These are phyloP conservation scores for Talaromyces ruber DNA, from an alignment of 495 filamentous ascomycete species.

Conservation along the genomic window DNA sequence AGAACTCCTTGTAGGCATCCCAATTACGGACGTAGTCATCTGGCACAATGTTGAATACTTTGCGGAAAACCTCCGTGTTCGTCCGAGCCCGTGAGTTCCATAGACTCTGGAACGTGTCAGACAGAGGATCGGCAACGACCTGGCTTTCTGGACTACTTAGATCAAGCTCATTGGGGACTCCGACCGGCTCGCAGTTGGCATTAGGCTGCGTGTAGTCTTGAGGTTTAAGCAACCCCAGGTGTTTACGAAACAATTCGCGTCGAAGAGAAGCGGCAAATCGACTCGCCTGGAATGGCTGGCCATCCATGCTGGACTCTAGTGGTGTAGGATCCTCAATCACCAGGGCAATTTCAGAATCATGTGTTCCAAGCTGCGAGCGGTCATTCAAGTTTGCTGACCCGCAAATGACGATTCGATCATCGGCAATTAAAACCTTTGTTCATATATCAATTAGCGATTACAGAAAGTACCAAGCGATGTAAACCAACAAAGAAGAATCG, in stretches of 20 bases:
- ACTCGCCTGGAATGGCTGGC: constrained; percentile 57
- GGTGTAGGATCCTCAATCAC: constrained; percentile 69
- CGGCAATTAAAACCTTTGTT: constrained; percentile 70
- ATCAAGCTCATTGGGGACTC: constrained; percentile 70
- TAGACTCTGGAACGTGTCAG: constrained; percentile 52
- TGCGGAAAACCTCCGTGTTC: constrained; percentile 81
- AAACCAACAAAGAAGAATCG: background rate
- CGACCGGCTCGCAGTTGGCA: constrained; percentile 69
- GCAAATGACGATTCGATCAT: constrained; percentile 81
- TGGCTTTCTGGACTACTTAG: constrained; percentile 67
- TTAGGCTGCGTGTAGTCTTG: constrained; percentile 57
- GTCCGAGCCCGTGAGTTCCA: constrained; percentile 66
- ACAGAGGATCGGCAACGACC: constrained; percentile 67
- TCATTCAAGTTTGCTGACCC: constrained; percentile 95
- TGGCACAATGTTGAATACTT: constrained; percentile 83
- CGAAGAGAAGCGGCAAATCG: constrained; percentile 80
- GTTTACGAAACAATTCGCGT: constrained; percentile 81
- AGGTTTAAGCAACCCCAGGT: constrained; percentile 72
- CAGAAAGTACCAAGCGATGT: background rate
- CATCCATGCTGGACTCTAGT: constrained; percentile 63
- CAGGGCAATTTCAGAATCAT: constrained; percentile 81
- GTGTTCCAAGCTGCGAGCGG: constrained; percentile 78
- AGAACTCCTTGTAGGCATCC: constrained; percentile 81
- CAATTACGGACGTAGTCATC: constrained; percentile 73
- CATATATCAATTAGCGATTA: background rate